These are phyloP conservation scores for Pisolithus albus DNA, from an alignment of 768 basidiomycete genomes.

Conservation along the genomic window DNA sequence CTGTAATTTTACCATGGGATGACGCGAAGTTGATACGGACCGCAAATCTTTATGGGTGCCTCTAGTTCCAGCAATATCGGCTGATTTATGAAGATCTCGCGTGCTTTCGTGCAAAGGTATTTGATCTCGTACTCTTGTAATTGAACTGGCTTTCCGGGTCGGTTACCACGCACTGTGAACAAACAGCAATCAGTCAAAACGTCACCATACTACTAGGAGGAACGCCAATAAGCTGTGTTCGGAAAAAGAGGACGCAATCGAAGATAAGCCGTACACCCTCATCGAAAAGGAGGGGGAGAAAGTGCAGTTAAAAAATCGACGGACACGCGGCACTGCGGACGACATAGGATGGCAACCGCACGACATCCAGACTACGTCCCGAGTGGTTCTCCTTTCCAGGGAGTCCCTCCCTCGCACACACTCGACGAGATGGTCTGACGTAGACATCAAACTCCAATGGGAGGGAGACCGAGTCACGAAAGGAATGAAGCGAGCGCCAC, in stretches of 20 bases:
- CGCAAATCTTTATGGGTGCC: slow-evolving; percentile 99
- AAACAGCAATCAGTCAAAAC: slow-evolving; percentile 15
- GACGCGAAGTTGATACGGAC: slow-evolving; percentile 40
- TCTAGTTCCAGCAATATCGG: slow-evolving; percentile 97
- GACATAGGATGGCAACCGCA: neutral
- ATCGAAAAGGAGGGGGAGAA: neutral
- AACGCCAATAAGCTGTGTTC: neutral
- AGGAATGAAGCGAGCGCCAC: slow-evolving; percentile 27
- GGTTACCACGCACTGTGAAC: slow-evolving; percentile 84
- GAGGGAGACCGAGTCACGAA: slow-evolving; percentile 10
- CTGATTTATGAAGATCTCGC: slow-evolving; percentile 99
- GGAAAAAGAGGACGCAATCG: too few species aligned
- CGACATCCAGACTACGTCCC: neutral
- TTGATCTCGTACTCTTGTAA: slow-evolving; percentile 99
- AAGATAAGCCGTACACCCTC: too few species aligned
- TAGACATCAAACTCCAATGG: slow-evolving; percentile 1
- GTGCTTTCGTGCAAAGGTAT: slow-evolving; percentile 95
- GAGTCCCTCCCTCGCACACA: neutral
- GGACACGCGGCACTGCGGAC: slow-evolving; percentile 1
- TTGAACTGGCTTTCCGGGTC: slow-evolving; percentile 97
- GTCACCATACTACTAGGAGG: slow-evolving; percentile 18
- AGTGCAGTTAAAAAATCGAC: neutral
- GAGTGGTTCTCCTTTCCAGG: neutral
- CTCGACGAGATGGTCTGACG: neutral
- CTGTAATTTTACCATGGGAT: slow-evolving; percentile 9